Evolutionary conservation across 768 basidiomycete species (phyloP).

Genomic region (Naganishia vishniacii): DNA sequence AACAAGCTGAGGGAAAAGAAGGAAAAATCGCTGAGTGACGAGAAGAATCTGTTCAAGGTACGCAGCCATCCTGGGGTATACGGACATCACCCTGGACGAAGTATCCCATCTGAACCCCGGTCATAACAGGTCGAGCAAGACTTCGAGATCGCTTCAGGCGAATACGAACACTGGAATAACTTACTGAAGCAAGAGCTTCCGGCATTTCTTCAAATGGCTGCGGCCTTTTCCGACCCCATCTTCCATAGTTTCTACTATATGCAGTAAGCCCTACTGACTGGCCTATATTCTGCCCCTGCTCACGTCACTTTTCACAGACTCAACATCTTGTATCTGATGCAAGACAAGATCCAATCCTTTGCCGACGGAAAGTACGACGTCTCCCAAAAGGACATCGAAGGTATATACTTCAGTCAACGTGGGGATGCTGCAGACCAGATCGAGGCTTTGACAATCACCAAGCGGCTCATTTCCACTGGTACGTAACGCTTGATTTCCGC

Average conservation of each 20-base stretch:
- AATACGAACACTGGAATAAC: conserved; percentile 88
- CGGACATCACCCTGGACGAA: too few species aligned
- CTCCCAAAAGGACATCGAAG: conserved; percentile 64
- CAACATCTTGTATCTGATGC: conserved; percentile 86
- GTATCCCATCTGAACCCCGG: too few species aligned
- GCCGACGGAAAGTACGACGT: conserved; percentile 68
- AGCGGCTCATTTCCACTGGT: conserved; percentile 81
- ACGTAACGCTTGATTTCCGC: too few species aligned
- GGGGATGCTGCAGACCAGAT: conserved; percentile 74
- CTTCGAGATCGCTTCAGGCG: conserved; percentile 82
- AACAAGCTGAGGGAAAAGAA: conserved; percentile 97
- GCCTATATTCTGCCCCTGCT: background rate
- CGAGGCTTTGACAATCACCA: conserved; percentile 73
- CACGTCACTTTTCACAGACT: conserved; percentile 54
- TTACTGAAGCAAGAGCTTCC: conserved; percentile 87
- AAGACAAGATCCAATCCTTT: conserved; percentile 88
- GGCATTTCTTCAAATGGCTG: conserved; percentile 79
- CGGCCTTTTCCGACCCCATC: conserved; percentile 89
- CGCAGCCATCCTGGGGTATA: conserved; percentile 36
- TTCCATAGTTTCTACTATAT: conserved; percentile 99
- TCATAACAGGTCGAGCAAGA: conserved; percentile 80
- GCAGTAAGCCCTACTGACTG: conserved; percentile 63
- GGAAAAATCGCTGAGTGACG: conserved; percentile 89
- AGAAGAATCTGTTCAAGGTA: conserved; percentile 95
- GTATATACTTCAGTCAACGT: conserved; percentile 72